Conservation (phyloP, 352 stramenopile species). For the Phytophthora boehmeriae region DNA sequence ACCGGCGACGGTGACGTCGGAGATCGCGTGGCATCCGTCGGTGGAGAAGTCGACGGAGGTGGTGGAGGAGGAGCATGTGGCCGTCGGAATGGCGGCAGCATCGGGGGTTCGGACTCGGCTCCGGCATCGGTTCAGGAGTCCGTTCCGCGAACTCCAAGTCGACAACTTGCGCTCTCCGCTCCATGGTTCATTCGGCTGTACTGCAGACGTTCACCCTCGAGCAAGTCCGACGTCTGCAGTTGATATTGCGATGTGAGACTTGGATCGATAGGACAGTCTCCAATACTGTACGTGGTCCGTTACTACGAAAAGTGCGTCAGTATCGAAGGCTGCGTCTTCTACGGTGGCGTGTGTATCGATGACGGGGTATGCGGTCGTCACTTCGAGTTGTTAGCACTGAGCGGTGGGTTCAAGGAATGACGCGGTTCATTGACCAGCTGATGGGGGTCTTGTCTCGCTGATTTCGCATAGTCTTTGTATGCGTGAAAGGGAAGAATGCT, state of each 20-base stretch:
- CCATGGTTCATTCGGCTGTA: conserved; percentile 25
- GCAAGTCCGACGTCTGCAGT: conserved; percentile 5
- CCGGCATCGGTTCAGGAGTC: conserved; percentile 19
- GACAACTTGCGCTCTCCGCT: conserved; percentile 14
- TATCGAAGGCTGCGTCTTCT: conserved; percentile 3
- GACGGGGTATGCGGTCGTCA: conserved; percentile 4
- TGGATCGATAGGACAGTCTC: conserved; percentile 12
- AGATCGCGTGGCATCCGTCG: neutral
- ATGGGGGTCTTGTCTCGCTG: neutral
- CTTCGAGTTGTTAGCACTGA: conserved; percentile 2
- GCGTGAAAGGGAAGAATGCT: conserved; percentile 6
- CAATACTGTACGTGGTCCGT: conserved; percentile 7
- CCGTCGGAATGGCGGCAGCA: conserved; percentile 28
- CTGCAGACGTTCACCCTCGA: neutral
- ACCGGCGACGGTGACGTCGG: neutral
- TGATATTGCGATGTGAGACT: conserved; percentile 13
- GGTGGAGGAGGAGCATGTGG: conserved; percentile 23
- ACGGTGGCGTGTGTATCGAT: conserved; percentile 13
- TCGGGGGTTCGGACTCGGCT: conserved; percentile 6
- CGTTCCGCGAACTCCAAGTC: conserved; percentile 23
- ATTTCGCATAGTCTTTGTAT: neutral
- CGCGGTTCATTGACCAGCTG: conserved; percentile 3
- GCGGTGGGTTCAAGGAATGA: conserved; percentile 7
- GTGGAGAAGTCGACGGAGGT: neutral
- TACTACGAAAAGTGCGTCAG: conserved; percentile 7